Percentiles rank a stretch among this genome's conserved stretches.
Conservation (phyloP, 345 rosid genomes). For the Eucalyptus microcorys region DNA sequence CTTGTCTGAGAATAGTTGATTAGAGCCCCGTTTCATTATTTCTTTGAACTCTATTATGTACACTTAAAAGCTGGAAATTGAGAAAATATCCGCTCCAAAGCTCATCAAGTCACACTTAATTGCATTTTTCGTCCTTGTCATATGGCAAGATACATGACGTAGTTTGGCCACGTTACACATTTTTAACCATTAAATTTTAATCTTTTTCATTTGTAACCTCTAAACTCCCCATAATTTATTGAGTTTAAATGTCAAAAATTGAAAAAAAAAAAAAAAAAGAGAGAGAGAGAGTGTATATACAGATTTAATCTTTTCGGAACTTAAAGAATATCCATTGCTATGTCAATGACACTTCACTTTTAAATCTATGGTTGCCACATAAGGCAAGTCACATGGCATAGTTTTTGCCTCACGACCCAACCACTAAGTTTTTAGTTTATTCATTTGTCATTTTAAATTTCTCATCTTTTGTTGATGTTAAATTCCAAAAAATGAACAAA, state of each 20-base stretch:
- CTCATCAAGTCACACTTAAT: neutral
- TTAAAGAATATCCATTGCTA: too few species aligned
- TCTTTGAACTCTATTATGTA: neutral
- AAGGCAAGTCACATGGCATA: neutral
- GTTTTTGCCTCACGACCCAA: neutral
- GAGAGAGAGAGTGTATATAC: too few species aligned
- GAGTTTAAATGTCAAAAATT: neutral
- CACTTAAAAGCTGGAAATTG: neutral
- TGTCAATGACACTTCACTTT: neutral
- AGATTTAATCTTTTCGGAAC: too few species aligned
- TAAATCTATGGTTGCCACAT: neutral
- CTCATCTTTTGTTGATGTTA: neutral
- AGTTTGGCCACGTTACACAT: too few species aligned
- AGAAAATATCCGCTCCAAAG: neutral
- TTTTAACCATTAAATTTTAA: too few species aligned
- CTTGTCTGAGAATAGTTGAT: neutral
- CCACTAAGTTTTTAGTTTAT: neutral
- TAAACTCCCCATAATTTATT: neutral
- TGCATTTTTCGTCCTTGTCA: neutral
- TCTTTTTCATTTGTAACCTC: neutral
- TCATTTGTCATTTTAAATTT: neutral
- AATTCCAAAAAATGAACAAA: neutral
- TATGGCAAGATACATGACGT: neutral
- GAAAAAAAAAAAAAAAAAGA: too few species aligned
- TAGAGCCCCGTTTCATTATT: neutral